Evolutionary conservation across 306 rosid genomes (phyloP).

Genomic region (Benincasa hispida): DNA sequence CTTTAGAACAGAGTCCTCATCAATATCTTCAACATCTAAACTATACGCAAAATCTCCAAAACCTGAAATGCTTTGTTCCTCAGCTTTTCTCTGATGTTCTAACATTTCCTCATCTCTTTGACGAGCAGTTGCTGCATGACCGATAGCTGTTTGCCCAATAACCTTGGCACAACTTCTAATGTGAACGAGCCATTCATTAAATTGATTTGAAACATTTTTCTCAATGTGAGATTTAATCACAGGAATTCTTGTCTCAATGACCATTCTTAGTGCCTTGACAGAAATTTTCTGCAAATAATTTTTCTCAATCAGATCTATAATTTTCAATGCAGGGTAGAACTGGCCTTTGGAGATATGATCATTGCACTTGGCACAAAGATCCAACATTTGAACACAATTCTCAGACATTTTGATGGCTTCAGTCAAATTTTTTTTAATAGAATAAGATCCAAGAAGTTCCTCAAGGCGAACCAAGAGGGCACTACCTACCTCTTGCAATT

Average conservation of each 20-base stretch:
- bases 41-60: constrained; percentile 33
- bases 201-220: constrained; percentile 66
- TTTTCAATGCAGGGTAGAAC: constrained; percentile 72
- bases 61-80: constrained; percentile 33
- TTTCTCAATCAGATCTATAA: constrained; percentile 68
- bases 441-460: constrained; percentile 79
- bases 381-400: constrained; percentile 62
- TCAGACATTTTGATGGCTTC: constrained; percentile 76
- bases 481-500: constrained; percentile 85
- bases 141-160: constrained; percentile 76
- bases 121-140: constrained; percentile 52
- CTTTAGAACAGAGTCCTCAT: constrained; percentile 53
- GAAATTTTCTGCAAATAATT: constrained; percentile 47
- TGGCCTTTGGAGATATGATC: constrained; percentile 53
- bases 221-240: constrained; percentile 61
- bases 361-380: constrained; percentile 84
- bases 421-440: constrained; percentile 61
- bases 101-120: constrained; percentile 72
- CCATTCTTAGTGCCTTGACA: constrained; percentile 48
- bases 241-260: constrained; percentile 63
- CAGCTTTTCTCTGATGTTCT: constrained; percentile 57
- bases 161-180: constrained; percentile 66
- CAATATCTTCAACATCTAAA: constrained; percentile 62
- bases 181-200: constrained; percentile 88
- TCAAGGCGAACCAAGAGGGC: constrained; percentile 63